A percentile compares a stretch with the other conserved stretches of the same genome.
These are phyloP conservation scores for Phytophthora palmivora DNA, from an alignment of 352 stramenopile genomes.

Conservation along the genomic window DNA sequence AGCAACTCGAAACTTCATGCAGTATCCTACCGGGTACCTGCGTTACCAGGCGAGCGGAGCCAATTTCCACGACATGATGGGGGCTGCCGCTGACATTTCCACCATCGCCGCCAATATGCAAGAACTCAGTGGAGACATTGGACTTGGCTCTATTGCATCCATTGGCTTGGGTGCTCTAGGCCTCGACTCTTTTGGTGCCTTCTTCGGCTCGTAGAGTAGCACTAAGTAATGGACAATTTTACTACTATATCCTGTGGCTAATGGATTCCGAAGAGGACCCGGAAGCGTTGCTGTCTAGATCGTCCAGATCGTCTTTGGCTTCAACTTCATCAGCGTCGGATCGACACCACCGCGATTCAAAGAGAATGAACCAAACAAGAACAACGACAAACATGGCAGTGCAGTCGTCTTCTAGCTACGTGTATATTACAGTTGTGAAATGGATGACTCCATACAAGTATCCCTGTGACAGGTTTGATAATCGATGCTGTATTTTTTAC, in stretches of 20 bases:
- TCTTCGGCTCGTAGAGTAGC: conserved; percentile 19
- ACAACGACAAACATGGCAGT: conserved; percentile 8
- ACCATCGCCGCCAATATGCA: conserved; percentile 25
- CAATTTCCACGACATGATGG: conserved; percentile 28
- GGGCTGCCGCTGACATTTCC: conserved; percentile 20
- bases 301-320: conserved; percentile 26
- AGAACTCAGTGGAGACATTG: conserved; percentile 22
- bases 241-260: too few species aligned
- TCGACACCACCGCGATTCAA: conserved; percentile 8
- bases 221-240: neutral
- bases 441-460: conserved; percentile 23
- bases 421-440: conserved; percentile 19
- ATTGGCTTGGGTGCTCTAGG: conserved; percentile 19
- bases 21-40: conserved; percentile 1
- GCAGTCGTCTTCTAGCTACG: conserved; percentile 14
- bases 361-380: conserved; percentile 18
- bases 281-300: conserved; percentile 21
- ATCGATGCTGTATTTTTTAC: conserved; percentile 29
- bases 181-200: conserved; percentile 9
- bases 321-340: conserved; percentile 25
- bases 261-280: conserved; percentile 40
- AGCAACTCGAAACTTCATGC: conserved; percentile 1
- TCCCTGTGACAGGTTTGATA: conserved; percentile 24
- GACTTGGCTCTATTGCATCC: conserved; percentile 15
- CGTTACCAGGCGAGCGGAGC: conserved; percentile 4